phyloP scores from a whole-genome alignment of 2,329 filamentous ascomycete species.

The Ophiostoma angusticollis region DNA sequence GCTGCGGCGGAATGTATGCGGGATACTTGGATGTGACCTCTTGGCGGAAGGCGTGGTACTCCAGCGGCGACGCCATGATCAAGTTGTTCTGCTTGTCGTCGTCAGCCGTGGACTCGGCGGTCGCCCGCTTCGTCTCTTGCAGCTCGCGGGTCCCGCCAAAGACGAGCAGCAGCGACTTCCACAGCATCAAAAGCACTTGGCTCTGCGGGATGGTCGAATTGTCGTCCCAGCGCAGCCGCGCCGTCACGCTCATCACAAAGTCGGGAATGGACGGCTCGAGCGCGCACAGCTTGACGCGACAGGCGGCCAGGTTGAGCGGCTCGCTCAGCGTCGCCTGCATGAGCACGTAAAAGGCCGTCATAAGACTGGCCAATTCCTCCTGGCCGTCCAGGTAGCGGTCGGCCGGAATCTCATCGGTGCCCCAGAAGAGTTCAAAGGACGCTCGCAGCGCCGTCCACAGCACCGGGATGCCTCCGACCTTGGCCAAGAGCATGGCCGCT shows the following conservation, averaged over 20 bases:
- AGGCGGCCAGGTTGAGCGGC: slow-evolving; percentile 32
- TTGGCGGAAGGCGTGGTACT: slow-evolving; percentile 92
- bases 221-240: slow-evolving; percentile 62
- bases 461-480: slow-evolving; percentile 35
- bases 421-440: slow-evolving; percentile 40
- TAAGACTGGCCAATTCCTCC: slow-evolving; percentile 25
- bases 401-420: slow-evolving; percentile 26
- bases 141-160: slow-evolving; percentile 72
- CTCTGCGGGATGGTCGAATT: slow-evolving; percentile 48
- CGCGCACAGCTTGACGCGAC: slow-evolving; percentile 36
- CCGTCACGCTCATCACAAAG: slow-evolving; percentile 56
- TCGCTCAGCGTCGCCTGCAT: slow-evolving; percentile 45
- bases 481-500: slow-evolving; percentile 38
- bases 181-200: slow-evolving; percentile 67
- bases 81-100: slow-evolving; percentile 57
- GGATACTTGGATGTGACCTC: slow-evolving; percentile 98
- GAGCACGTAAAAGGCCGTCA: slow-evolving; percentile 20
- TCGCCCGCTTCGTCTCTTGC: slow-evolving; percentile 57
- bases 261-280: slow-evolving; percentile 57
- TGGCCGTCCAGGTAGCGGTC: slow-evolving; percentile 37
- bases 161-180: slow-evolving; percentile 79
- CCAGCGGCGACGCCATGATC: slow-evolving; percentile 84
- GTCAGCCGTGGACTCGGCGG: slow-evolving; percentile 45
- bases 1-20: slow-evolving; percentile 80
- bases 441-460: slow-evolving; percentile 38